Percentiles rank a stretch among this genome's conserved stretches.
These are phyloP conservation scores for Lepidium aucheri DNA, from an alignment of 345 rosid genomes.

Conservation along the genomic window DNA sequence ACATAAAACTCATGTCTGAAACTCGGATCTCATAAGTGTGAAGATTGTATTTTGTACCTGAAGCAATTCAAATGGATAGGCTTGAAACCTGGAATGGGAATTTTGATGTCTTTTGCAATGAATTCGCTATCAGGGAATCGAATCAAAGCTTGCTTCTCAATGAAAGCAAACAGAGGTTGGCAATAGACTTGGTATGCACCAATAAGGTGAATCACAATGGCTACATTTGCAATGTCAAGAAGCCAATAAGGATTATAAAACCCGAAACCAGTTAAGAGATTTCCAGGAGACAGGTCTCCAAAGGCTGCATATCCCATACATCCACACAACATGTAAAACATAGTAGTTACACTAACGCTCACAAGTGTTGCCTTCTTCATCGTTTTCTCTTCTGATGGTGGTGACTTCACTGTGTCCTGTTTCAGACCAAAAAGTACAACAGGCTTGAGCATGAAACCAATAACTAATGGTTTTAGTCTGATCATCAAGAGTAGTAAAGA, in stretches of 20 bases:
- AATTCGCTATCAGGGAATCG: conserved; percentile 49
- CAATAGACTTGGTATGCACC: conserved; percentile 94
- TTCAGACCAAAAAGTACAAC: background rate
- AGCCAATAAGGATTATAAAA: conserved; percentile 88
- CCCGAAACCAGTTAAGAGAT: conserved; percentile 81
- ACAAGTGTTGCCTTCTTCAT: conserved; percentile 72
- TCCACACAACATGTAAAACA: conserved; percentile 87
- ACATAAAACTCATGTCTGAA: background rate
- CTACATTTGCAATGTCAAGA: conserved; percentile 81
- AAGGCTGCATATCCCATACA: conserved; percentile 91
- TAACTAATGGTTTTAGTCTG: background rate
- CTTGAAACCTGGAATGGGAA: conserved; percentile 43
- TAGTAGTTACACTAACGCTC: conserved; percentile 63
- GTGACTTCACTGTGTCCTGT: conserved; percentile 35
- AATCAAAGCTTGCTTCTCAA: conserved; percentile 45
- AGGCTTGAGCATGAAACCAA: background rate
- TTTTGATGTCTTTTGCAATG: conserved; percentile 45
- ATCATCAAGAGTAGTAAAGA: background rate
- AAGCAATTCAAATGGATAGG: conserved; percentile 52
- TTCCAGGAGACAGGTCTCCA: conserved; percentile 75
- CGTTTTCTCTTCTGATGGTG: conserved; percentile 84
- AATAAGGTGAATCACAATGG: conserved; percentile 73
- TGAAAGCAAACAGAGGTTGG: conserved; percentile 79
- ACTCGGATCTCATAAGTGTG: background rate
- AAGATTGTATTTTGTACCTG: conserved; percentile 19